Conservation (phyloP, 345 rosid species). For the Populus simonii region DNA sequence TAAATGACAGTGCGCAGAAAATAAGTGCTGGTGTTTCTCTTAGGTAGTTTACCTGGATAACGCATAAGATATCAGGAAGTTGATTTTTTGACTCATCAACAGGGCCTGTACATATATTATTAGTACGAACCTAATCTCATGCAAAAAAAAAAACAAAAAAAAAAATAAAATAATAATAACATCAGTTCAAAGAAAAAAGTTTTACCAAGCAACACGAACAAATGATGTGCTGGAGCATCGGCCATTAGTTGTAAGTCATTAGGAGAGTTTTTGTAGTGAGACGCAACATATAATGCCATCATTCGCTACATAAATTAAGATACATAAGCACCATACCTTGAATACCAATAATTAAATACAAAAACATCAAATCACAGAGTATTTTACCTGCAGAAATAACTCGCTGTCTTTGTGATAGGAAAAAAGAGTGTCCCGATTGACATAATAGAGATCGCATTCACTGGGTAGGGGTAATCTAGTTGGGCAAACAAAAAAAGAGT, state of each 20-base stretch:
- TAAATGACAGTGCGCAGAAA: not conserved
- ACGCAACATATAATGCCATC: slow-evolving; percentile 94
- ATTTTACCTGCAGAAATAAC: slow-evolving; percentile 47
- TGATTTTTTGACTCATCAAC: slow-evolving; percentile 84
- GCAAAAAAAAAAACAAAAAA: not conserved
- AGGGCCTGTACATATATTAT: slow-evolving; percentile 58
- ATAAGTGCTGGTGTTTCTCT: not conserved
- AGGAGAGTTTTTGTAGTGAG: slow-evolving; percentile 98
- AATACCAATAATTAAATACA: not conserved
- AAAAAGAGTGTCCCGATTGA: slow-evolving; percentile 88
- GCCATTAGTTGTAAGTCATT: slow-evolving; percentile 95
- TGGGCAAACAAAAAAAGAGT: slow-evolving; percentile 10
- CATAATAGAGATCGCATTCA: slow-evolving; percentile 87
- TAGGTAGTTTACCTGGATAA: slow-evolving; percentile 62
- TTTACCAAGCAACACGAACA: slow-evolving; percentile 87
- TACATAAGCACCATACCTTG: slow-evolving; percentile 17
- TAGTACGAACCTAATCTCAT: slow-evolving; percentile 8
- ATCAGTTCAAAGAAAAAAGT: slow-evolving; percentile 4
- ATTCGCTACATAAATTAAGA: slow-evolving; percentile 61
- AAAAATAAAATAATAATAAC: not conserved
- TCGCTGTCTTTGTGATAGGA: slow-evolving; percentile 94
- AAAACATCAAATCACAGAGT: not conserved
- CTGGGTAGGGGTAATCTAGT: slow-evolving; percentile 74
- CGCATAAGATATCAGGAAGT: slow-evolving; percentile 92
- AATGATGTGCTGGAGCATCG: slow-evolving; percentile 99